Evolutionary conservation across 805 yeast species (phyloP).

Genomic region (Candida hispaniensis): DNA sequence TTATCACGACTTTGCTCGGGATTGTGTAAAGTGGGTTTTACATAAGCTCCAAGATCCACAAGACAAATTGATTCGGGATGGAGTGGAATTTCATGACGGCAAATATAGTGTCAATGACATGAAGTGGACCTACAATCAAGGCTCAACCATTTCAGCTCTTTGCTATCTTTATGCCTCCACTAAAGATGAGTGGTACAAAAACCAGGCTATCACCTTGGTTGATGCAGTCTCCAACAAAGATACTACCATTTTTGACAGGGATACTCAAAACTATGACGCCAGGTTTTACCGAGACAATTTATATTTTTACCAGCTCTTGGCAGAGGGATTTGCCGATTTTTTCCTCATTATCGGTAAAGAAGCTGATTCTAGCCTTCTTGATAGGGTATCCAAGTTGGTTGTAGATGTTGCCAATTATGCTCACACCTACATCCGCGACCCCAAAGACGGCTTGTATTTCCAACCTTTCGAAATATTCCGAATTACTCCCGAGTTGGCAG

Average conservation of each 20-base stretch:
- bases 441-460: slow-evolving; percentile 47
- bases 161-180: slow-evolving; percentile 42
- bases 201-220: slow-evolving; percentile 32
- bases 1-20: slow-evolving; percentile 48
- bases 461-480: slow-evolving; percentile 49
- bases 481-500: slow-evolving; percentile 41
- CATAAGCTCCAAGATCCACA: slow-evolving; percentile 40
- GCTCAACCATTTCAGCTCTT: slow-evolving; percentile 50
- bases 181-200: slow-evolving; percentile 40
- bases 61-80: slow-evolving; percentile 52
- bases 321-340: slow-evolving; percentile 62
- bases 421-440: slow-evolving; percentile 46
- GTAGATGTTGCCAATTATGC: slow-evolving; percentile 34
- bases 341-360: slow-evolving; percentile 38
- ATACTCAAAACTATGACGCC: slow-evolving; percentile 39
- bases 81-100: slow-evolving; percentile 36
- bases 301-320: slow-evolving; percentile 50
- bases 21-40: slow-evolving; percentile 49
- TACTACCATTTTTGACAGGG: slow-evolving; percentile 52
- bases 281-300: slow-evolving; percentile 57
- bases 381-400: slow-evolving; percentile 25
- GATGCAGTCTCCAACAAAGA: slow-evolving; percentile 48
- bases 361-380: slow-evolving; percentile 29
- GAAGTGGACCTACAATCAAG: slow-evolving; percentile 61
- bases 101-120: slow-evolving; percentile 35